phyloP scores from a whole-genome alignment of 164 flowering plant genomes.

The Paratinospora sagittata region DNA sequence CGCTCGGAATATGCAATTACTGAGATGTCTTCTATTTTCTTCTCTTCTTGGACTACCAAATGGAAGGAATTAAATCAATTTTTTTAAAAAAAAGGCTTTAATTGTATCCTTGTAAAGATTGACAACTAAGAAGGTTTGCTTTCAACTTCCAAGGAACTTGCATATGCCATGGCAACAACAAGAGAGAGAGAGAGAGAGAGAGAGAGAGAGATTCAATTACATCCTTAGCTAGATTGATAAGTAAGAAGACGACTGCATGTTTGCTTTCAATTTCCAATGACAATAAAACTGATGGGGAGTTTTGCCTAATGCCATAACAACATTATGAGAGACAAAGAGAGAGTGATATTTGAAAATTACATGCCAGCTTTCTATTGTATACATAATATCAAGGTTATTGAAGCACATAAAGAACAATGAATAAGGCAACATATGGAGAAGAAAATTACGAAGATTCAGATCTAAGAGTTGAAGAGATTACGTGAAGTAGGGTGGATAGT shows the following conservation, averaged over 20 bases:
- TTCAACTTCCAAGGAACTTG: too few species aligned
- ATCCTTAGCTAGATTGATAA: not conserved
- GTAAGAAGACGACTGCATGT: not conserved
- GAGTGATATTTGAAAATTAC: too few species aligned
- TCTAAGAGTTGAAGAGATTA: constrained; percentile 20
- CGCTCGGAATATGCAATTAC: not conserved
- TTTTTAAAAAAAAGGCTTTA: not conserved
- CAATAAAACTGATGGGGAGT: not conserved
- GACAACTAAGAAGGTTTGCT: too few species aligned
- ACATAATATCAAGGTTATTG: too few species aligned
- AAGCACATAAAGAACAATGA: not conserved
- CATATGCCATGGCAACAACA: not conserved
- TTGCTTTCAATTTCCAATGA: not conserved
- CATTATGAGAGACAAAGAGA: too few species aligned
- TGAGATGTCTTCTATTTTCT: not conserved
- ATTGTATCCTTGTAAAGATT: too few species aligned
- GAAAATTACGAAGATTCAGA: not conserved
- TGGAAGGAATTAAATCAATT: not conserved
- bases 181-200: too few species aligned
- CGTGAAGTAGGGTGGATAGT: constrained; percentile 86
- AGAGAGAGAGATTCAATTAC: too few species aligned
- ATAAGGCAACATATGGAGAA: not conserved
- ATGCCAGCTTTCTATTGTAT: too few species aligned
- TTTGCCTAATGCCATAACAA: not conserved
- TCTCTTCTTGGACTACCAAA: not conserved